A percentile compares a stretch with the other conserved stretches of the same genome.
Conservation (phyloP, 1,284 basidiomycete genomes). For the Ustilago lituana region DNA sequence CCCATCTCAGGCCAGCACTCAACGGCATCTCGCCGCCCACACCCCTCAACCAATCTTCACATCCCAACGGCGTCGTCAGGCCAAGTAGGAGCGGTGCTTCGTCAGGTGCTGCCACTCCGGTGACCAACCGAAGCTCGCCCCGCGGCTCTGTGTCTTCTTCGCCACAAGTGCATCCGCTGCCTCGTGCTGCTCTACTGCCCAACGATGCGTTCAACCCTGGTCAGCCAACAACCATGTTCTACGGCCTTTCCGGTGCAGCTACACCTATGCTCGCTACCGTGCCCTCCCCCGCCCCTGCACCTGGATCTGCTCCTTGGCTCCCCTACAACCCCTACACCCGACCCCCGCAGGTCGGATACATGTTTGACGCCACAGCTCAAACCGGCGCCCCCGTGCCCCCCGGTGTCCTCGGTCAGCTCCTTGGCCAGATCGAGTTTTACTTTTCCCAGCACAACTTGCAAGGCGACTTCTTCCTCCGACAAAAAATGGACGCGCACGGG, state of each 20-base stretch:
- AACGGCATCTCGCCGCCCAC: constrained; percentile 4
- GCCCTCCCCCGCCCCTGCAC: neutral
- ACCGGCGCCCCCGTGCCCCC: constrained; percentile 23
- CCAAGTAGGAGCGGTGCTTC: too few relatives aligned
- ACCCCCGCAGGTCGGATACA: neutral
- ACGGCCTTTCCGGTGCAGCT: constrained; percentile 19
- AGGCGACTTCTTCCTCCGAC: constrained; percentile 60
- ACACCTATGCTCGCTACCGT: constrained; percentile 10
- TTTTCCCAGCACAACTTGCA: constrained; percentile 60
- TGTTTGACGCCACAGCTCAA: constrained; percentile 19
- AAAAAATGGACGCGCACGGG: constrained; percentile 58
- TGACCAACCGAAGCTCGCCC: constrained; percentile 20
- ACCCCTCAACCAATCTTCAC: neutral
- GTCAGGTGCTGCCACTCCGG: too few relatives aligned
- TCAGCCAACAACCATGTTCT: constrained; percentile 7
- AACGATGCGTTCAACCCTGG: neutral
- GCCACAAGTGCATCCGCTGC: constrained; percentile 13
- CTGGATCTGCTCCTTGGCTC: constrained; percentile 10
- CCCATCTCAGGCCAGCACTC: constrained; percentile 1
- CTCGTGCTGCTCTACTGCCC: neutral
- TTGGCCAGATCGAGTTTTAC: constrained; percentile 65
- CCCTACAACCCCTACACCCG: constrained; percentile 6
- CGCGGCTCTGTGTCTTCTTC: constrained; percentile 17
- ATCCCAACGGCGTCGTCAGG: constrained; percentile 12
- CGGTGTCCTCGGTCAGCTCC: constrained; percentile 32